Base-by-base conservation (phyloP, 2,329 filamentous ascomycete genomes). In the Claviceps cyperi region DNA sequence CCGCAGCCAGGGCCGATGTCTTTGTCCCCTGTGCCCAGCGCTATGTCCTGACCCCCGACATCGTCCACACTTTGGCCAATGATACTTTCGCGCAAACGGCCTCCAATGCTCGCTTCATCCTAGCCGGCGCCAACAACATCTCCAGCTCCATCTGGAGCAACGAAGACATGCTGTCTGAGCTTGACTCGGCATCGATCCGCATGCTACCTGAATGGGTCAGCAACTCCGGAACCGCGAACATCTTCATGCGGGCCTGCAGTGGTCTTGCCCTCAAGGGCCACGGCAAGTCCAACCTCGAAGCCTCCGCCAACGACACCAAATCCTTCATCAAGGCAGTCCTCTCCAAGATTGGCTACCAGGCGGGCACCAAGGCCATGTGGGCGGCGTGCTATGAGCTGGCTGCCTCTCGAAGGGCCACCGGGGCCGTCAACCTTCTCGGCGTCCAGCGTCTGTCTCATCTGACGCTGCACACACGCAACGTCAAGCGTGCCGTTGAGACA, bases 151-250 rank as follows among this genome's bases (percentile, higher is more conserved):
- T 14, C 17, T 19, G 9, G 8, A 19, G 19, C 43, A 19, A 19
- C 8, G 28, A 45, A 22, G 22, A 3, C 15, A 32, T 35, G 19
- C 43, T 45, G n/a, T 13, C 28, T 13, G 43, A 45, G 24, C 43
- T 45, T 17, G 43, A 45, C 28, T 8, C n/a, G 5, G 43, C 22
- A 19, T 45, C 43, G 9, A 14, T 35, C 11, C n/a, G 9, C 43
- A 45, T 45, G 43, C 43, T 45, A 17, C 43, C 43, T 15, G 43
- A 45, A 11, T 45, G 43, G 43, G 43, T 45, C n/a, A 45, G 43
- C 43, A 45, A 45, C 28, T 45, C 43, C 15, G 43, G 43, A 22
- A 45, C 43, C 24, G 24, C 43, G 4, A 45, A 45, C 43, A 8
- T 45, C 28, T 45, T 45, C 43, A 45, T 45, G 43, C 43, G 43